Base-by-base conservation (phyloP, 2,329 filamentous ascomycete genomes). In the Cephalotrichum gorgonifer region DNA sequence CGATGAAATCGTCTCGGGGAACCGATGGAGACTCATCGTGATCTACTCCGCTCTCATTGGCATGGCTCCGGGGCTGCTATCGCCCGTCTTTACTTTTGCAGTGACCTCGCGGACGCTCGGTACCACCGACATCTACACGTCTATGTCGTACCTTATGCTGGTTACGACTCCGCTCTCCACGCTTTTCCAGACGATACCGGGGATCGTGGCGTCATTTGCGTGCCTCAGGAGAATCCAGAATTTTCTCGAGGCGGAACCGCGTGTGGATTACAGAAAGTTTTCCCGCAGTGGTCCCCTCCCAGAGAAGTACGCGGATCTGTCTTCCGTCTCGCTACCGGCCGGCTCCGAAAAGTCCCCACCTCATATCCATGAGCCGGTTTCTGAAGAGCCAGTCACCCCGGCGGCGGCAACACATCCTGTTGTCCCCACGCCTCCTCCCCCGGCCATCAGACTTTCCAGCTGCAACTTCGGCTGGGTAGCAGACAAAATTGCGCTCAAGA, bases 211-310 rank as follows among this genome's bases (percentile, higher is more conserved):
- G 0, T 60, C 57, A 0, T 33, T 68, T 20, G 56, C 61, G 1
- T 68, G 66, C 45, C 49, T 64, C 6, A 51, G 54, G 23, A 59
- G 66, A 2, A 62, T 71, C 1, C 66, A 70, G 38, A 54, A 49
- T 0, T 70, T 67, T n/a, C 52, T 73, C 1, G 64, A 64, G 2
- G 39, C 49, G 1, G 58, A 61, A 6, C 51, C 57, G 1, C 57
- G 55, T 0, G 44, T 50, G 4, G 60, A 62, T 23, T 59, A 56
- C 26, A 53, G 60, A 4, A 30, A 47, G 25, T 50, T 49, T 31
- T 15, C 31, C 15, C 30, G 15, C 15, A 4, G n/a, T 1, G 17
- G 27, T 12, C 20, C 12, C 12, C 30, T 11, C n/a, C 12, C 12
- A 15, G 8, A 4, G 30, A 33, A 33, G 30, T 33, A 4, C 4